Conservation (phyloP, 2,329 filamentous ascomycete species). For the Fusarium pininemorale region DNA sequence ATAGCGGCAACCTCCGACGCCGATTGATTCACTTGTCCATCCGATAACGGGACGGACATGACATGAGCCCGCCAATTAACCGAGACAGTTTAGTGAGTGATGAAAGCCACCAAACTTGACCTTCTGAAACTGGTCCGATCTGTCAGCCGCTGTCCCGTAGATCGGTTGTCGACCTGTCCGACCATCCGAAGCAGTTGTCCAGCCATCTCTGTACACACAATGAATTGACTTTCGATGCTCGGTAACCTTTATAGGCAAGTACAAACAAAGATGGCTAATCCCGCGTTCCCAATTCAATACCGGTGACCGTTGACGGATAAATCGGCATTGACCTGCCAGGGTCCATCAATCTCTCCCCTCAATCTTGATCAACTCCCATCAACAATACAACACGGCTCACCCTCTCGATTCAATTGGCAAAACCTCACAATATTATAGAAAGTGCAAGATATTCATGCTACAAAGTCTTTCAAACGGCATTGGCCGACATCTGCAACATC, state of each 20-base stretch:
- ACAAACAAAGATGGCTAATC: neutral
- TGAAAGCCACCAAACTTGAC: neutral
- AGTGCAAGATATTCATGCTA: neutral
- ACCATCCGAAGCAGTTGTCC: neutral
- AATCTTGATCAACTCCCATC: neutral
- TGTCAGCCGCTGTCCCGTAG: neutral
- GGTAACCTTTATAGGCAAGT: constrained; percentile 21
- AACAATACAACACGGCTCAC: too few relatives aligned
- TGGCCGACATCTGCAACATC: neutral
- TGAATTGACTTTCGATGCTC: neutral
- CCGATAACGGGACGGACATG: neutral
- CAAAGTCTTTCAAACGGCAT: neutral
- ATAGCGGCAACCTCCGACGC: neutral
- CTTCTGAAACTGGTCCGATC: neutral
- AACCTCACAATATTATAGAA: neutral
- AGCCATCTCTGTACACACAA: neutral
- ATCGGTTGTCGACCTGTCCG: neutral
- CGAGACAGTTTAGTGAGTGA: neutral
- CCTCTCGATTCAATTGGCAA: neutral
- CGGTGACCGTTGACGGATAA: constrained; percentile 6
- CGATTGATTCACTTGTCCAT: neutral
- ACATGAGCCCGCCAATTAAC: neutral
- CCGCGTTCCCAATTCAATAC: neutral
- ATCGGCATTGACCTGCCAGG: constrained; percentile 5
- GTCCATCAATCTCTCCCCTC: neutral